Conservation (phyloP, 768 basidiomycete genomes). For the Mycena haematopus region DNA sequence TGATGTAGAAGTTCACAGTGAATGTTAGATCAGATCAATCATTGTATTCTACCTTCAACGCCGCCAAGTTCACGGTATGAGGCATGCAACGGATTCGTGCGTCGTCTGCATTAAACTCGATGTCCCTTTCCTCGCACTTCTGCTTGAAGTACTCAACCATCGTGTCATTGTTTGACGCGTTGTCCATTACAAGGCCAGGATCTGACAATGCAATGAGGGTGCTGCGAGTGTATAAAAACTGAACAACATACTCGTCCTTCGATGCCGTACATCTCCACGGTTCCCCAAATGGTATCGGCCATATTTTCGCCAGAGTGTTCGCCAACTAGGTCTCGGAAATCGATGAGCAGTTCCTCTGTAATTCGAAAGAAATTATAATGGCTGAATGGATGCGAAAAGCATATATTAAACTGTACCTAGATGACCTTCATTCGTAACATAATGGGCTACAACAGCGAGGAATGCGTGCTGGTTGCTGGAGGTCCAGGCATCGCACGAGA, state of each 20-base stretch:
- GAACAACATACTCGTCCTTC: neutral
- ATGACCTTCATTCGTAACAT: neutral
- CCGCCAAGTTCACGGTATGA: neutral
- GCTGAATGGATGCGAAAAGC: neutral
- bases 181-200: neutral
- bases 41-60: neutral
- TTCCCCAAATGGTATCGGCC: neutral
- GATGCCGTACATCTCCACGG: neutral
- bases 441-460: neutral
- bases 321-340: neutral
- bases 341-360: neutral
- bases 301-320: neutral
- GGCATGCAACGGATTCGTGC: neutral
- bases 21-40: neutral
- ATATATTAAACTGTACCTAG: neutral
- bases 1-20: constrained; percentile 4
- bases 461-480: constrained; percentile 8
- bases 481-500: constrained; percentile 5
- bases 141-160: neutral
- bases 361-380: neutral
- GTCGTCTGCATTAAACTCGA: neutral
- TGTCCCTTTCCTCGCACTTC: neutral
- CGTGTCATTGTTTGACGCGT: neutral
- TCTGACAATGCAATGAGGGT: neutral
- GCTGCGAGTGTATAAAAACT: neutral